Evolutionary conservation across 495 filamentous ascomycete species (phyloP).

Genomic region (Annulohypoxylon stygium): DNA sequence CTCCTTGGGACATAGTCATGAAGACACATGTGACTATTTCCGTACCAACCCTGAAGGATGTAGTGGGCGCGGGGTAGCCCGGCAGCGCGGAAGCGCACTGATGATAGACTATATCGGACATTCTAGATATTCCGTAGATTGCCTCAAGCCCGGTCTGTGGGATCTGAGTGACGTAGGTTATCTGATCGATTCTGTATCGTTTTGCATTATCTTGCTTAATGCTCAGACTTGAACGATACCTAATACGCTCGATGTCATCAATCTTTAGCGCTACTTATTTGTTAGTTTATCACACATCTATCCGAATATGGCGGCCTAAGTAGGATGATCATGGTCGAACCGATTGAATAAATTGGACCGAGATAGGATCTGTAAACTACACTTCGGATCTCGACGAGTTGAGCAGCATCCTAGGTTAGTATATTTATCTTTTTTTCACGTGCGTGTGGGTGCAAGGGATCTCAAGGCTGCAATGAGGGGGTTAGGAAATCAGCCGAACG

Average conservation of each 20-base stretch:
- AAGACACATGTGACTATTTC: constrained; percentile 7
- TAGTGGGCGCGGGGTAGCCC: not conserved
- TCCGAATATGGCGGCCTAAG: not conserved
- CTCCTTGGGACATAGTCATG: constrained; percentile 14
- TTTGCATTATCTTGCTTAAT: not conserved
- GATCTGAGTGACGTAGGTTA: constrained; percentile 17
- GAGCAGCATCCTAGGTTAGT: constrained; percentile 7
- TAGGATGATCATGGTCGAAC: not conserved
- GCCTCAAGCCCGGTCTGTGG: not conserved
- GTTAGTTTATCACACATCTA: constrained; percentile 3
- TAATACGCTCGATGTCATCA: constrained; percentile 1
- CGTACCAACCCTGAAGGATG: not conserved
- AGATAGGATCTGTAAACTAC: constrained; percentile 16
- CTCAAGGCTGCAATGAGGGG: constrained; percentile 28
- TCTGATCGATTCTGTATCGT: not conserved
- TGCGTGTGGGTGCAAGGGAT: constrained; percentile 25
- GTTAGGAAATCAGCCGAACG: constrained; percentile 36
- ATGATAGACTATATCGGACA: constrained; percentile 6
- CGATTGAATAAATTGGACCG: constrained; percentile 3
- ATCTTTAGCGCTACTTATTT: not conserved
- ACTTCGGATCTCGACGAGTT: not conserved
- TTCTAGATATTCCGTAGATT: constrained; percentile 21
- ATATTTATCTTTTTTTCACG: constrained; percentile 36
- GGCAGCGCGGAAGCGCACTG: not conserved
- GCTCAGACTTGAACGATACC: not conserved